These are phyloP conservation scores for Chrysochromulina parva DNA, from an alignment of 78 protist genomes.

Conservation along the genomic window DNA sequence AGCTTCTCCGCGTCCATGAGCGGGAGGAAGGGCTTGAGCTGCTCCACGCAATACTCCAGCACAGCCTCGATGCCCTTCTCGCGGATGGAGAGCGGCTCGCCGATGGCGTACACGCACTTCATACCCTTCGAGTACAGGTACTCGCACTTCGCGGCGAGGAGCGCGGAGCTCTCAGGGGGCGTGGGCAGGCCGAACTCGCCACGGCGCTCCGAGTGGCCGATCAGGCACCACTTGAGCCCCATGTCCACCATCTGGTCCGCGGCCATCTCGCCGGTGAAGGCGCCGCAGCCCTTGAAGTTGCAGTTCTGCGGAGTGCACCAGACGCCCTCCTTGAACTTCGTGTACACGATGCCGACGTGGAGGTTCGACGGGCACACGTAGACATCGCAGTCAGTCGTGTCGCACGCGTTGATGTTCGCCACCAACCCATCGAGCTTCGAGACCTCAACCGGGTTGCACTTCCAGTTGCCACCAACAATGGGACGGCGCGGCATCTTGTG, in stretches of 20 bases:
- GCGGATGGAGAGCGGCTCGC: not conserved
- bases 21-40: slow-evolving; percentile 60
- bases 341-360: not conserved
- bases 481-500: not conserved
- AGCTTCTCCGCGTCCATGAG: slow-evolving; percentile 55
- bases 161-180: not conserved
- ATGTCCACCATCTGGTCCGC: not conserved
- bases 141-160: not conserved
- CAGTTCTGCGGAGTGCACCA: not conserved
- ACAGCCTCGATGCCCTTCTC: slow-evolving; percentile 38
- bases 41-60: slow-evolving; percentile 42
- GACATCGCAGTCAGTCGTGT: not conserved
- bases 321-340: not conserved
- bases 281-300: not conserved
- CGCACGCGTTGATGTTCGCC: not conserved
- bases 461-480: slow-evolving; percentile 21
- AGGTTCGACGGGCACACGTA: not conserved
- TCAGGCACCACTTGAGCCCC: not conserved
- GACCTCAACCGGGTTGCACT: not conserved
- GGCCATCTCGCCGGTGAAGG: not conserved
- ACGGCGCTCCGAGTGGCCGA: slow-evolving; percentile 8
- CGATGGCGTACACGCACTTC: not conserved
- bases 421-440: not conserved
- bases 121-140: not conserved
- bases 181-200: not conserved